Evolutionary conservation across 495 filamentous ascomycete genomes (phyloP).

Genomic region (Aspergillus panamensis): DNA sequence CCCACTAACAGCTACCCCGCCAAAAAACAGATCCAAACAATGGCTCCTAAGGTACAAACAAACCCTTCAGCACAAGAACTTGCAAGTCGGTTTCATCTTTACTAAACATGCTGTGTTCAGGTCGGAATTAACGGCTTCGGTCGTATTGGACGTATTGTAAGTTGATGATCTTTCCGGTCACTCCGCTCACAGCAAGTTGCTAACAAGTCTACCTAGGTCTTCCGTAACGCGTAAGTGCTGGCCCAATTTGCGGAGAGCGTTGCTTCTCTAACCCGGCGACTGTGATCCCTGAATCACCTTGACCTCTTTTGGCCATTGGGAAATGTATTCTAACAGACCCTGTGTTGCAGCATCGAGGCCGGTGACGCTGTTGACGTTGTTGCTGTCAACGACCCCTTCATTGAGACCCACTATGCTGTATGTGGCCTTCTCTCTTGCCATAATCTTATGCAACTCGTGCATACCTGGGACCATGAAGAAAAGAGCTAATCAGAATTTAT

Average conservation of each 20-base stretch:
- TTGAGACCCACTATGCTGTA: slow-evolving; percentile 96
- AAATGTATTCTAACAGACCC: slow-evolving; percentile 26
- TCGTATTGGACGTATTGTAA: slow-evolving; percentile 95
- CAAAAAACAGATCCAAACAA: slow-evolving; percentile 27
- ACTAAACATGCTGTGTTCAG: slow-evolving; percentile 43
- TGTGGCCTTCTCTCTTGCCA: slow-evolving; percentile 34
- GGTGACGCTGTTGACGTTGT: slow-evolving; percentile 77
- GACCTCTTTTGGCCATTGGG: neutral
- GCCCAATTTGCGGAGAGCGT: slow-evolving; percentile 11
- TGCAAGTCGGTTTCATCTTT: neutral
- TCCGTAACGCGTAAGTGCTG: slow-evolving; percentile 71
- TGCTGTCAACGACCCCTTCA: slow-evolving; percentile 99
- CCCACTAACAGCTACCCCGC: slow-evolving; percentile 28
- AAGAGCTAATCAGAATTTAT: slow-evolving; percentile 3
- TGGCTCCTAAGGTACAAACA: slow-evolving; percentile 44
- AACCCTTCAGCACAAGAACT: slow-evolving; percentile 1
- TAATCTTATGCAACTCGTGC: neutral
- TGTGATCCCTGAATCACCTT: neutral
- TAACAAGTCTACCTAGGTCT: slow-evolving; percentile 48
- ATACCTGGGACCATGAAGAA: neutral
- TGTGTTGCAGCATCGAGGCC: slow-evolving; percentile 72
- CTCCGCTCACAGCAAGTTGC: neutral
- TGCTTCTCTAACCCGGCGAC: slow-evolving; percentile 5
- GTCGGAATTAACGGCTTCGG: slow-evolving; percentile 99
- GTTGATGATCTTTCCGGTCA: slow-evolving; percentile 20